Evolutionary conservation across 2,329 filamentous ascomycete genomes (phyloP).

Genomic region (Phialemonium atrogriseum): DNA sequence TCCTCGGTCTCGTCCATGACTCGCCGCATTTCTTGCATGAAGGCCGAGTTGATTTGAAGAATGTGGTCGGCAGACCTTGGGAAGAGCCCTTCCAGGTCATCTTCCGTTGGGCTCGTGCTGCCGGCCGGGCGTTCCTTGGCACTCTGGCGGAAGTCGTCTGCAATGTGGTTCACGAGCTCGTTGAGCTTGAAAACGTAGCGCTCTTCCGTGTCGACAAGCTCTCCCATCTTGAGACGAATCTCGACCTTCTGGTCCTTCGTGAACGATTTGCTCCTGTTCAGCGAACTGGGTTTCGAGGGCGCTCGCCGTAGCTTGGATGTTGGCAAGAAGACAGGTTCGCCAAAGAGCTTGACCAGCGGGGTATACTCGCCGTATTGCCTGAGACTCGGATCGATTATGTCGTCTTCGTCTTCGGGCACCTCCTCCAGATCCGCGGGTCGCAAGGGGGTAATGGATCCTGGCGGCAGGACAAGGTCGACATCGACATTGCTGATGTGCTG

Average conservation of each 20-base stretch:
- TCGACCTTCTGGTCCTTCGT: slow-evolving; percentile 74
- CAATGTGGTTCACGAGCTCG: slow-evolving; percentile 73
- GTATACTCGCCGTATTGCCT: slow-evolving; percentile 72
- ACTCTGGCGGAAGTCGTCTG: slow-evolving; percentile 68
- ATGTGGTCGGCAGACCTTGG: slow-evolving; percentile 75
- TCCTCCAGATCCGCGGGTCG: slow-evolving; percentile 52
- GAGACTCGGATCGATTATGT: slow-evolving; percentile 54
- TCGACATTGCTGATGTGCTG: slow-evolving; percentile 81
- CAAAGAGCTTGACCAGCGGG: slow-evolving; percentile 68
- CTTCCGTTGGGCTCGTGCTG: slow-evolving; percentile 63
- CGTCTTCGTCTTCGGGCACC: slow-evolving; percentile 54
- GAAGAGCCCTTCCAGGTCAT: slow-evolving; percentile 70
- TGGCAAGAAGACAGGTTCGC: slow-evolving; percentile 77
- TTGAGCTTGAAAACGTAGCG: slow-evolving; percentile 85
- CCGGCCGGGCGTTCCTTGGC: slow-evolving; percentile 48
- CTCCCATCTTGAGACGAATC: slow-evolving; percentile 78
- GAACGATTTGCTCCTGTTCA: slow-evolving; percentile 72
- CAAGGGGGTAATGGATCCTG: slow-evolving; percentile 63
- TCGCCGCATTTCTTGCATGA: slow-evolving; percentile 66
- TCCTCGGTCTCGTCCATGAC: slow-evolving; percentile 79
- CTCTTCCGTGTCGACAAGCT: slow-evolving; percentile 88
- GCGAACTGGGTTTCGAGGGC: slow-evolving; percentile 74
- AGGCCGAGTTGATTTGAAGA: slow-evolving; percentile 70
- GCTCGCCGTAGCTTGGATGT: slow-evolving; percentile 78
- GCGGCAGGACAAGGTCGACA: slow-evolving; percentile 76